Base-by-base conservation (phyloP, 192 early-diverging fungal species). In the Coemansia sp. region DNA sequence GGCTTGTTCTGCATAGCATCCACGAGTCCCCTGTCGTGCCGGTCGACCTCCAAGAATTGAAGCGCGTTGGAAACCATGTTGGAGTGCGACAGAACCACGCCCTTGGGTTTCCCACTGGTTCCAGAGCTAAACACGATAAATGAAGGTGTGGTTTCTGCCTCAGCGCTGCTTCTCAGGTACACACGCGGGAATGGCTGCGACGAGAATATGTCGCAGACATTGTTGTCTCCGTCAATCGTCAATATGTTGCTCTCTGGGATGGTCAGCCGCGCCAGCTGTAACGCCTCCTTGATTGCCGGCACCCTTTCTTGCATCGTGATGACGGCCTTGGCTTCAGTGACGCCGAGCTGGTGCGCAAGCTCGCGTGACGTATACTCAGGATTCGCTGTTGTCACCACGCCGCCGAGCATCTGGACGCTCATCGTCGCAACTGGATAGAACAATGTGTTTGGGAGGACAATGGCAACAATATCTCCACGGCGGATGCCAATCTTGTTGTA, bases 361-460 rank as follows among this genome's bases (percentile, higher is more conserved):
- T 98, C 95, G 57, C 82, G 73, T 58, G 83, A 80, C 6, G 87
- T 93, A 77, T 97, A 97, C 7, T 84, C 84, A 34, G 94, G 94
- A 59, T 95, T 97, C 33, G 87, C 87, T 13, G 88, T 87, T 2
- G 92, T 89, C 18, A 93, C 84, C 2, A 87, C 77, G n/a, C 86
- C 85, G 30, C 91, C 86, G 7, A 85, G 85, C 64, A 86, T 84
- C 13, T 92, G 80, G 30, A 86, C 74, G 21, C 87, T 87, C 42
- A 91, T 74, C 13, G 88, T 67, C 12, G 83, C 86, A 29, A 88
- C 67, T 25, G 90, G 87, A 71, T 87, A 86, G 51, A 84, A 79
- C 33, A 87, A 82, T 18, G 85, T 82, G 78, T 94, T 95, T 29
- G 88, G 91, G 6, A 90, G 72, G 39, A 89, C 84, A 16, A 92